Conservation (phyloP, 75 land plant genomes). For the Picea glauca region DNA sequence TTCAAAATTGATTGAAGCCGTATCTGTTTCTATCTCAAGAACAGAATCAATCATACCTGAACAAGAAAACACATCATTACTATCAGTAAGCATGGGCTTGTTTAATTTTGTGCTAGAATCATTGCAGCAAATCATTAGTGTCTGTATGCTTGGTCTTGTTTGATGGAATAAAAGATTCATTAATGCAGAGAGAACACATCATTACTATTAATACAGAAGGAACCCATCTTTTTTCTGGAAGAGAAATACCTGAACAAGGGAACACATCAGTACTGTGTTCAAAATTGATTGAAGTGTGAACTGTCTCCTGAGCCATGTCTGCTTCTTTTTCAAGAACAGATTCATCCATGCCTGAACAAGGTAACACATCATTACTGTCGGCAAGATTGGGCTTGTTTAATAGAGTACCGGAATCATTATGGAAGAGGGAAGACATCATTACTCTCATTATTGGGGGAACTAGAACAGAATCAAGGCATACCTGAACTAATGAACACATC, state of each 20-base stretch:
- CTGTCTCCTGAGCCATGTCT: background rate
- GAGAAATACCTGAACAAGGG: conserved; percentile 3
- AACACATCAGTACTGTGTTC: background rate
- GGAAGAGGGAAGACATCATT: background rate
- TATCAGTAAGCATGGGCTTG: background rate
- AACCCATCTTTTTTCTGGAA: background rate
- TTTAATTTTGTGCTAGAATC: background rate
- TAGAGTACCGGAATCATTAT: background rate
- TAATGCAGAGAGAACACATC: no score
- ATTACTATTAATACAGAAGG: no score
- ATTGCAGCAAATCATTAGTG: background rate
- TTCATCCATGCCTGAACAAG: background rate
- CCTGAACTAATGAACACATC: background rate
- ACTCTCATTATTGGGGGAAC: no score
- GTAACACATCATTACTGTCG: background rate
- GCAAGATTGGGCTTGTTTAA: background rate
- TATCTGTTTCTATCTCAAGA: background rate
- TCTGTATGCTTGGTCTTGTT: background rate
- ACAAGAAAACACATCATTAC: background rate
- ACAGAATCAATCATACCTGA: background rate
- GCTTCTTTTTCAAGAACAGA: background rate
- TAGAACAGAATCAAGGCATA: background rate
- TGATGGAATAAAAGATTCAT: background rate
- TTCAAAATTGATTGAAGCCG: background rate
- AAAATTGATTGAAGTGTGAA: background rate